phyloP scores from a whole-genome alignment of 306 rosid genomes.

The Vachellia collinsii region DNA sequence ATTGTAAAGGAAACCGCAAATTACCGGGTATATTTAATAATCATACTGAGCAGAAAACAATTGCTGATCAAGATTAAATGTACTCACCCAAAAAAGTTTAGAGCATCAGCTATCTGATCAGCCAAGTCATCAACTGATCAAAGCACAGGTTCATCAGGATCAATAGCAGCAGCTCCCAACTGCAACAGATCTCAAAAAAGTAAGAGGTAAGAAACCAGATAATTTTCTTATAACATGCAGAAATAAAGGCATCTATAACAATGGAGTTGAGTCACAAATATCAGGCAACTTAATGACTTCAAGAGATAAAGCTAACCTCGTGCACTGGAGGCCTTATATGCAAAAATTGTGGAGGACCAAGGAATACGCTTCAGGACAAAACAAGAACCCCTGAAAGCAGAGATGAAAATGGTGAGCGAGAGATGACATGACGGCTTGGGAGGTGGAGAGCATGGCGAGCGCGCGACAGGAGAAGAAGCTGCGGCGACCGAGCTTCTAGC shows the following conservation, averaged over 20 bases:
- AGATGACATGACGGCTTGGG: no score
- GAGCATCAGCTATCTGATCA: constrained; percentile 96
- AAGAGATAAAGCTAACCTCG: constrained; percentile 70
- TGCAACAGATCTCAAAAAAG: constrained; percentile 79
- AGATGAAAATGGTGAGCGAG: no score
- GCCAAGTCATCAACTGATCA: constrained; percentile 91
- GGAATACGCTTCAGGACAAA: constrained; percentile 91
- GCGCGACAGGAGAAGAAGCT: no score
- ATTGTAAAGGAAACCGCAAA: constrained; percentile 5
- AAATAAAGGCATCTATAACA: constrained; percentile 19
- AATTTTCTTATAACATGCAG: constrained; percentile 34
- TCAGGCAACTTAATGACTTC: constrained; percentile 33
- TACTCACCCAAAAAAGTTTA: constrained; percentile 82
- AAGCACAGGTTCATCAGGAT: constrained; percentile 62
- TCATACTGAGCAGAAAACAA: constrained; percentile 21
- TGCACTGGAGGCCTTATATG: constrained; percentile 98
- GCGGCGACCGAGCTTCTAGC: no score
- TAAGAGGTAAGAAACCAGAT: constrained; percentile 50
- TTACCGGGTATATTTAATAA: neutral
- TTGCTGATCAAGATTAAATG: constrained; percentile 24
- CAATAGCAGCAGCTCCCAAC: constrained; percentile 85
- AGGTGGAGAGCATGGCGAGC: no score
- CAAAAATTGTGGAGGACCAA: constrained; percentile 95
- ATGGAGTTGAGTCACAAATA: constrained; percentile 19
- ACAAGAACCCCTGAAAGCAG: constrained; percentile 93